phyloP scores from a whole-genome alignment of 441 rosid species.

The Populus trichocarpa region DNA sequence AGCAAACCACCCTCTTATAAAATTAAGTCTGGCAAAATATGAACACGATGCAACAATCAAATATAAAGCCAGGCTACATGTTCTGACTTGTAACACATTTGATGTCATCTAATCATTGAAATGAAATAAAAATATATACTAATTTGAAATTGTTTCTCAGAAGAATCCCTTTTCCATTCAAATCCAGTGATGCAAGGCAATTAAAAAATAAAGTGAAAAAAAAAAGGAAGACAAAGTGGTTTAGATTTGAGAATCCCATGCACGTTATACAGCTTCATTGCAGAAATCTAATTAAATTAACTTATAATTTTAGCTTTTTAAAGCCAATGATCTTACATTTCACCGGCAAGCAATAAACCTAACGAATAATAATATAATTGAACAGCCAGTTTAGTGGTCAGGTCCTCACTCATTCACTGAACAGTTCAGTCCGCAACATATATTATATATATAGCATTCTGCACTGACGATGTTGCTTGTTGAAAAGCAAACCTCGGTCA shows the following conservation, averaged over 20 bases:
- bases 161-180: background rate
- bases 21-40: no score
- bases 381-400: background rate
- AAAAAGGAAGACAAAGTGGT: background rate
- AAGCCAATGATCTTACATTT: background rate
- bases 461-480: background rate
- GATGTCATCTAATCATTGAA: no score
- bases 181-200: background rate
- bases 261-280: background rate
- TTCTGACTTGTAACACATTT: no score
- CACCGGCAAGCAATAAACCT: background rate
- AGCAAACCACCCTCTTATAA: no score
- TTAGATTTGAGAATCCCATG: background rate
- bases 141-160: background rate
- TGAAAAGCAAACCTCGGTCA: background rate
- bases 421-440: background rate
- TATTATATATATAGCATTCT: slow-evolving; percentile 9
- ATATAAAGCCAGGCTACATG: no score
- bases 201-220: background rate
- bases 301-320: background rate
- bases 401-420: background rate
- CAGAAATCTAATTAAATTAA: background rate
- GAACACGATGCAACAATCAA: no score
- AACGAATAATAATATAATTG: background rate
- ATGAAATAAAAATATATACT: no score